Evolutionary conservation across 1,284 basidiomycete genomes (phyloP).

Genomic region (Malassezia dermatis): DNA sequence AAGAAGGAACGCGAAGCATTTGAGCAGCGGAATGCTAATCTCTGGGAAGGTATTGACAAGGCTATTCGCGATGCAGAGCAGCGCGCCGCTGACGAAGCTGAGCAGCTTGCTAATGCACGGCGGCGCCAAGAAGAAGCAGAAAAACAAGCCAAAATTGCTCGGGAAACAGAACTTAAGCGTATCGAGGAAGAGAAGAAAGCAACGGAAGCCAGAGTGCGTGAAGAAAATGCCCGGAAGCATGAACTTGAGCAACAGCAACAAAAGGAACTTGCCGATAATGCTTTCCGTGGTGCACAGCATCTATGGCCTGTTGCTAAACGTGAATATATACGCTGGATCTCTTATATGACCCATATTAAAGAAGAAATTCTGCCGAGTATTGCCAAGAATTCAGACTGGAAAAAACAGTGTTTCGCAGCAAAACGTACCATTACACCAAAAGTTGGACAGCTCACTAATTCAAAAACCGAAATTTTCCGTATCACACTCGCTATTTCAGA

Average conservation of each 20-base stretch:
- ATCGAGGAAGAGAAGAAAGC: constrained; percentile 34
- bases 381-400: constrained; percentile 56
- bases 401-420: constrained; percentile 52
- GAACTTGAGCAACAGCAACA: constrained; percentile 25
- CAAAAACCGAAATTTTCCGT: constrained; percentile 58
- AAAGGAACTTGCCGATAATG: constrained; percentile 3
- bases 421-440: constrained; percentile 80
- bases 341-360: constrained; percentile 59
- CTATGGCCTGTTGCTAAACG: constrained; percentile 20
- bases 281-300: constrained; percentile 24
- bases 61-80: constrained; percentile 36
- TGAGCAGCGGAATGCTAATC: constrained; percentile 31
- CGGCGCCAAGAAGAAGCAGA: constrained; percentile 35
- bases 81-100: constrained; percentile 28
- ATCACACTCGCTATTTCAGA: constrained; percentile 60
- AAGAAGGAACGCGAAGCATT: constrained; percentile 30
- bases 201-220: constrained; percentile 6
- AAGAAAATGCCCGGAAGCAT: constrained; percentile 13
- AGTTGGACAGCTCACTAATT: constrained; percentile 82
- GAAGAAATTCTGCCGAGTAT: constrained; percentile 61
- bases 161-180: constrained; percentile 30
- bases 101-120: constrained; percentile 26
- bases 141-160: constrained; percentile 21
- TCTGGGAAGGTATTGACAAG: constrained; percentile 42
- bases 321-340: constrained; percentile 27